Percentiles rank a stretch among this genome's conserved stretches.
Conservation (phyloP, 2,329 filamentous ascomycete genomes). For the Pseudopyricularia cyperi region DNA sequence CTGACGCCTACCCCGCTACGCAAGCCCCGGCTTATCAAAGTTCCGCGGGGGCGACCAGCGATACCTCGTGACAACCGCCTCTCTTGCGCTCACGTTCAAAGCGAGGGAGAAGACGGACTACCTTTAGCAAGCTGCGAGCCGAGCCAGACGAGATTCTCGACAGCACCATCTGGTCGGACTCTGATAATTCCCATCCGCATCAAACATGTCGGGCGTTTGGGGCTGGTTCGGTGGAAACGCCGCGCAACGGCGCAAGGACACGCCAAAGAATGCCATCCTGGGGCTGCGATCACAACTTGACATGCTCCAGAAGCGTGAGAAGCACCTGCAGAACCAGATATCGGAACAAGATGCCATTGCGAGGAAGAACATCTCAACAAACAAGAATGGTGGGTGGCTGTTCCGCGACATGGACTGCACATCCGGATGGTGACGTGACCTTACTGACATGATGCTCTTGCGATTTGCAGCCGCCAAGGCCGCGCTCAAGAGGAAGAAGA, state of each 20-base stretch:
- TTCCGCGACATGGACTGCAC: background rate
- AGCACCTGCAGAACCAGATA: conserved; percentile 82
- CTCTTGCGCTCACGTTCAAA: background rate
- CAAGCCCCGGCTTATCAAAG: background rate
- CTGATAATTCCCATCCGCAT: background rate
- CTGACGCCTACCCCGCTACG: background rate
- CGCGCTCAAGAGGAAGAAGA: conserved; percentile 87
- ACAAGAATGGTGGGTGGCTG: conserved; percentile 67
- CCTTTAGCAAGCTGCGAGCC: background rate
- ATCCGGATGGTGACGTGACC: background rate
- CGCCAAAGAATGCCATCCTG: conserved; percentile 92
- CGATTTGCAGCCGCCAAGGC: conserved; percentile 62
- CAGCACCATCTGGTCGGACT: background rate
- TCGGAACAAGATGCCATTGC: conserved; percentile 83
- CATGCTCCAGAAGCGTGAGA: conserved; percentile 95
- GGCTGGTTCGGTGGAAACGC: conserved; percentile 83
- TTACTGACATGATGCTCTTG: background rate
- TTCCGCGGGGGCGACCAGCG: background rate
- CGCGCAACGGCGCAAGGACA: conserved; percentile 80
- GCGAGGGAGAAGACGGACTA: background rate
- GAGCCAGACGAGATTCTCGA: background rate
- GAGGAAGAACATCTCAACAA: conserved; percentile 73
- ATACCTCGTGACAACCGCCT: background rate
- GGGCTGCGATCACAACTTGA: conserved; percentile 78
- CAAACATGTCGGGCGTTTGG: conserved; percentile 55